Conservation (phyloP, 441 rosid species). For the Euphorbia schlechtendalii region DNA sequence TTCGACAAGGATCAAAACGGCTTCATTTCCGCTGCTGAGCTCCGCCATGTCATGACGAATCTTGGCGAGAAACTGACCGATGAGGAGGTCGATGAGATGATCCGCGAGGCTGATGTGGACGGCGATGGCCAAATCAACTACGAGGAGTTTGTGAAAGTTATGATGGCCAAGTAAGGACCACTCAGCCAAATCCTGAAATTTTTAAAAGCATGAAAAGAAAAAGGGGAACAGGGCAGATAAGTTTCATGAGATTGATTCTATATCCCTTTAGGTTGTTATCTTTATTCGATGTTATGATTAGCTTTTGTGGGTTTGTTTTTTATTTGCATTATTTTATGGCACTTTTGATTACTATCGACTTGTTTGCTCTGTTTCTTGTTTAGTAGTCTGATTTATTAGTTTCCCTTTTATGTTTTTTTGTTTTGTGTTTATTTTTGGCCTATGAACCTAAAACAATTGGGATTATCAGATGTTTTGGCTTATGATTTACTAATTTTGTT, state of each 20-base stretch:
- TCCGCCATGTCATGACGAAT: conserved; percentile 50
- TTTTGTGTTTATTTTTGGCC: conserved; percentile 16
- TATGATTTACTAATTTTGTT: conserved; percentile 31
- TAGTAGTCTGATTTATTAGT: conserved; percentile 27
- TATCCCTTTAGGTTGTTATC: conserved; percentile 26
- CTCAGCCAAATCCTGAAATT: conserved; percentile 19
- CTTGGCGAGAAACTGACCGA: conserved; percentile 53
- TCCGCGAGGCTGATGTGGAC: conserved; percentile 47
- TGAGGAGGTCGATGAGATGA: conserved; percentile 54
- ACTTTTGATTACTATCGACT: conserved; percentile 21
- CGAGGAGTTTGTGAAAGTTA: conserved; percentile 47
- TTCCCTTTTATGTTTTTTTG: conserved; percentile 5
- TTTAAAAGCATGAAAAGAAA: conserved; percentile 13
- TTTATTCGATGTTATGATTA: conserved; percentile 21
- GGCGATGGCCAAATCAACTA: conserved; percentile 55
- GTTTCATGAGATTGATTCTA: conserved; percentile 26
- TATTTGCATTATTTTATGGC: conserved; percentile 26
- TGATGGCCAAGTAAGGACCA: conserved; percentile 50
- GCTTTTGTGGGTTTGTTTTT: conserved; percentile 29
- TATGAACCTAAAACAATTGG: conserved; percentile 28
- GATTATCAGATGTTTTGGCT: conserved; percentile 21
- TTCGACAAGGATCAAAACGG: conserved; percentile 52
- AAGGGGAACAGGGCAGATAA: conserved; percentile 28
- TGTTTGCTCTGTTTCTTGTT: conserved; percentile 24
- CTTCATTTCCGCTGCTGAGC: conserved; percentile 46